phyloP scores from a whole-genome alignment of 805 yeast species.

The Schizosaccharomyces pombe region ASM294v3 CU329670.1:2746001-2746500 shows the following conservation, averaged over 20 bases:
- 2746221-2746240: constrained; percentile 97
- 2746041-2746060: constrained; percentile 99
- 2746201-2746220: constrained; percentile 96
- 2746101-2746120: constrained; percentile 99
- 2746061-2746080: constrained; percentile 99
- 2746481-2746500: constrained; percentile 96
- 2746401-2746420: not conserved
- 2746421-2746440: constrained; percentile 21
- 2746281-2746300: constrained; percentile 9
- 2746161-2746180: not conserved
- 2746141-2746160: not conserved
- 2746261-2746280: constrained; percentile 15
- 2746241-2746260: constrained; percentile 17
- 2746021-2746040: constrained; percentile 99
- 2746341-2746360: not conserved
- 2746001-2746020: constrained; percentile 97
- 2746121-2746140: constrained; percentile 53
- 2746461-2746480: constrained; percentile 99
- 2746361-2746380: not conserved
- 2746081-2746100: constrained; percentile 99
- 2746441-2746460: constrained; percentile 92
- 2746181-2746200: constrained; percentile 40
- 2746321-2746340: constrained; percentile 70
- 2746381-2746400: not conserved
- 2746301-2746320: constrained; percentile 98